Evolutionary conservation across 1,284 basidiomycete species (phyloP).

Genomic region (Naganishia cerealis): DNA sequence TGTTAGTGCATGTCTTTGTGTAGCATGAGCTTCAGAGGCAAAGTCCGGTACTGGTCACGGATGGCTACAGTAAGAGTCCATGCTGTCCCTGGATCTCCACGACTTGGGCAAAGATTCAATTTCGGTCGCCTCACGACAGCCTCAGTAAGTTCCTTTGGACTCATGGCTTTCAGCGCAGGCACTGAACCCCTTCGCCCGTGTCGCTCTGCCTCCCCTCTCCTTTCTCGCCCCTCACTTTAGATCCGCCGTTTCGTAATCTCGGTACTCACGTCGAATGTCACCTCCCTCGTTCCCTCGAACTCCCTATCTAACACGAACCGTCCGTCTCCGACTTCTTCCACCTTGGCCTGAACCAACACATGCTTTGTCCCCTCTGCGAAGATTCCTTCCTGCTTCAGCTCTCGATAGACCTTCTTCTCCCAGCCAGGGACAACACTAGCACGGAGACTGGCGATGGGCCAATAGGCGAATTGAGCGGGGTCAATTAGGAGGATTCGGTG

Average conservation of each 20-base stretch:
- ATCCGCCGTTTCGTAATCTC: too few species aligned
- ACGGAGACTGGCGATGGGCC: conserved; percentile 50
- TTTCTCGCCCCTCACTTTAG: too few species aligned
- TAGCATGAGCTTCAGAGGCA: neutral
- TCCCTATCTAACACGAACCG: conserved; percentile 48
- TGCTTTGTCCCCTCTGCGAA: conserved; percentile 45
- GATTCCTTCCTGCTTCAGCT: conserved; percentile 45
- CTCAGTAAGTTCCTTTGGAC: too few species aligned
- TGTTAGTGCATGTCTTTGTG: neutral
- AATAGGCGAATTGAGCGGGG: conserved; percentile 48
- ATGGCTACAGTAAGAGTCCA: neutral
- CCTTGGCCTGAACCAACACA: conserved; percentile 44
- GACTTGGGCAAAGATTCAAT: too few species aligned
- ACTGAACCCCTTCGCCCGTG: neutral
- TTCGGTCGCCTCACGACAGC: too few species aligned
- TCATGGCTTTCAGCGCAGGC: too few species aligned
- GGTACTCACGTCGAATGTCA: conserved; percentile 51
- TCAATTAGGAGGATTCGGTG: conserved; percentile 56
- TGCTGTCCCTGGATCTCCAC: too few species aligned
- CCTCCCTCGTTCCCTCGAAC: conserved; percentile 48
- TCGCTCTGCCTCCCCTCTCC: too few species aligned
- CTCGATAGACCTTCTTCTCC: conserved; percentile 49
- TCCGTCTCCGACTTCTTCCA: conserved; percentile 46
- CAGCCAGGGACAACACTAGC: conserved; percentile 54
- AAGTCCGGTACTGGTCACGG: neutral